Base-by-base conservation (phyloP, 2,329 filamentous ascomycete genomes). In the Ploettnerulaceae sp. region DNA sequence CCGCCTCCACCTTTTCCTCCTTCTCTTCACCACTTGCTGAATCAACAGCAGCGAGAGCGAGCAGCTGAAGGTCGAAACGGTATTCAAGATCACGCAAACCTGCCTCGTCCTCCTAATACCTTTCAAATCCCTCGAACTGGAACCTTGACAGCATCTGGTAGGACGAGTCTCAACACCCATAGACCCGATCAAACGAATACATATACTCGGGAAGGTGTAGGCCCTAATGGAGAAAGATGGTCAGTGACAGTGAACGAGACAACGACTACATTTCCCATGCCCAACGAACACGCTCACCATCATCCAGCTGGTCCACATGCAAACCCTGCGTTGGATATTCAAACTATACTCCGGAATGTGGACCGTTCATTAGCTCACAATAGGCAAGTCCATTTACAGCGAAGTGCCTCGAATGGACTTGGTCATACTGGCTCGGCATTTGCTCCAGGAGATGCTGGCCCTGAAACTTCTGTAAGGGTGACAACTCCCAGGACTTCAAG, bases 191-290 rank as follows among this genome's bases (percentile, higher is more conserved):
- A 61, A 21, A 67, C 66, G 7, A 66, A 69, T 17, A 72, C 69
- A 7, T 67, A 75, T 15, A 68, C 71, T 7, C 71, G 71, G 24
- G 74, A 78, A 57, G 68, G 69, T 7, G 57, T 72, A 24, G 71
- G 70, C 0, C 71, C 73, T 7, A 73, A 77, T 53, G 75, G 75
- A 12, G 68, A 74, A 48, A 67, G 72, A 46, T 75, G 72, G 69
- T 71, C 72, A 32, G 66, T 77, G 43, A 75, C 72, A 2, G 66
- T 74, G 43, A 76, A 75, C 55, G 72, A 75, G 51, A 67, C 67
- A 2, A 63, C 56, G 15, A 56, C 58, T 9, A 57, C 56, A 35
- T 18, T 58, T 41, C 59, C 56, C 12, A 38, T 55, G 9, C 18
- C 12, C 48, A 55, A 37, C 52, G 48, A 24, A 42, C 47, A 22